Evolutionary conservation across 2,329 filamentous ascomycete genomes (phyloP).

Genomic region (Ophiostoma populinum): DNA sequence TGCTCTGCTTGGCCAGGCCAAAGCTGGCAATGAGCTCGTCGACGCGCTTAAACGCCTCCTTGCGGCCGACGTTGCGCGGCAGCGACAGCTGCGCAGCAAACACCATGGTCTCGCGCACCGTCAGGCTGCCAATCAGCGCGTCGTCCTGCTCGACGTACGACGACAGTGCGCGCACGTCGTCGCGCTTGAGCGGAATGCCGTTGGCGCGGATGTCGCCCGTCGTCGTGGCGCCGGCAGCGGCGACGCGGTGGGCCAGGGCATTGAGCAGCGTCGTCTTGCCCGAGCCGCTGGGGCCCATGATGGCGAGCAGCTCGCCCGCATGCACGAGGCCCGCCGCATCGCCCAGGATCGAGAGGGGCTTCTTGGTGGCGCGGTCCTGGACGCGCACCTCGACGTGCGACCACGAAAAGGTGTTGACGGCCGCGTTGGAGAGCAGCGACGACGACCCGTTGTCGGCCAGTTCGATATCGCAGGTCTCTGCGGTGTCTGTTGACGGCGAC

Average conservation of each 20-base stretch:
- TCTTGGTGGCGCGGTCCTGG: too few relatives aligned
- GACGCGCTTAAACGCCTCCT: slow-evolving; percentile 61
- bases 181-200: slow-evolving; percentile 50
- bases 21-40: slow-evolving; percentile 56
- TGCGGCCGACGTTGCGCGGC: slow-evolving; percentile 39
- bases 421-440: too few relatives aligned
- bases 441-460: too few relatives aligned
- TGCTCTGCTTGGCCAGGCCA: slow-evolving; percentile 29
- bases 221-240: slow-evolving; percentile 63
- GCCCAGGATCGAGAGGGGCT: too few relatives aligned
- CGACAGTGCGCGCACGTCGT: slow-evolving; percentile 73
- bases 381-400: too few relatives aligned
- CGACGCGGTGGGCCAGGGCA: slow-evolving; percentile 63
- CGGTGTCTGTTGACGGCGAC: too few relatives aligned
- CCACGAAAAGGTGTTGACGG: too few relatives aligned
- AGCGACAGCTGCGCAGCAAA: slow-evolving; percentile 63
- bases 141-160: slow-evolving; percentile 75
- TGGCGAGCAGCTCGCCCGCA: slow-evolving; percentile 64
- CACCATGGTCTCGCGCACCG: slow-evolving; percentile 58
- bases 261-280: slow-evolving; percentile 78
- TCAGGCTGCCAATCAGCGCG: slow-evolving; percentile 54
- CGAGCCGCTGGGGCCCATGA: slow-evolving; percentile 71
- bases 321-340: slow-evolving; percentile 86
- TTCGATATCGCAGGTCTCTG: too few relatives aligned
- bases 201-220: slow-evolving; percentile 70